These are phyloP conservation scores for Boletus pseudo-olivaceus DNA, from an alignment of 768 basidiomycete species.

Conservation along the genomic window DNA sequence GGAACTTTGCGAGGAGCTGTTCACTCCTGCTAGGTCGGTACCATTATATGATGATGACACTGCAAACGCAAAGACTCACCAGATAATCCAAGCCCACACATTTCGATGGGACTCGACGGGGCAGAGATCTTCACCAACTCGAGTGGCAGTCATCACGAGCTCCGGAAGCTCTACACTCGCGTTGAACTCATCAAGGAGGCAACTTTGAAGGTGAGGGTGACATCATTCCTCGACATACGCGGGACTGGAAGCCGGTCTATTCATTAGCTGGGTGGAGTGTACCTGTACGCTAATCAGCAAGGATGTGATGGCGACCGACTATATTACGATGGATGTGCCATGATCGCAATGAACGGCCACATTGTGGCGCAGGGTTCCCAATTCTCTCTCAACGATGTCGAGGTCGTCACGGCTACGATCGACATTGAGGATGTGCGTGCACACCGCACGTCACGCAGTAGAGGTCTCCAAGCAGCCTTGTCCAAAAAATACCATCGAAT, in stretches of 20 bases:
- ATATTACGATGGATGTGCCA: conserved; percentile 96
- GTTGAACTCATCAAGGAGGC: conserved; percentile 97
- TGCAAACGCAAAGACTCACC: background rate
- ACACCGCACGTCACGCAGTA: conserved; percentile 77
- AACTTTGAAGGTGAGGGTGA: conserved; percentile 71
- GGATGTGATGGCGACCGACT: conserved; percentile 97
- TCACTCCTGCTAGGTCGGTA: conserved; percentile 86
- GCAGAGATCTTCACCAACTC: conserved; percentile 99
- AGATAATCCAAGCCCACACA: conserved; percentile 71
- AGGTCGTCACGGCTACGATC: conserved; percentile 92
- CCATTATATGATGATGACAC: background rate
- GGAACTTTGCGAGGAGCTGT: conserved; percentile 96
- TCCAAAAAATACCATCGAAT: conserved; percentile 77
- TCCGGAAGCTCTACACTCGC: conserved; percentile 89
- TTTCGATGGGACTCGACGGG: conserved; percentile 95
- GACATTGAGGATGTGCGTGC: conserved; percentile 97
- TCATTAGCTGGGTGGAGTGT: conserved; percentile 85
- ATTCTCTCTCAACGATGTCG: conserved; percentile 93
- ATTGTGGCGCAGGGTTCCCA: conserved; percentile 95
- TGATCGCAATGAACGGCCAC: conserved; percentile 93
- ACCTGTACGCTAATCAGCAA: conserved; percentile 98
- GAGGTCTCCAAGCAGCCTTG: conserved; percentile 85
- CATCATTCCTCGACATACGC: background rate
- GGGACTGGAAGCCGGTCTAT: background rate
- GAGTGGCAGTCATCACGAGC: conserved; percentile 96